These are phyloP conservation scores for Suaeda aralocaspica DNA, from an alignment of 148 eudicot genomes.

Conservation along the genomic window DNA sequence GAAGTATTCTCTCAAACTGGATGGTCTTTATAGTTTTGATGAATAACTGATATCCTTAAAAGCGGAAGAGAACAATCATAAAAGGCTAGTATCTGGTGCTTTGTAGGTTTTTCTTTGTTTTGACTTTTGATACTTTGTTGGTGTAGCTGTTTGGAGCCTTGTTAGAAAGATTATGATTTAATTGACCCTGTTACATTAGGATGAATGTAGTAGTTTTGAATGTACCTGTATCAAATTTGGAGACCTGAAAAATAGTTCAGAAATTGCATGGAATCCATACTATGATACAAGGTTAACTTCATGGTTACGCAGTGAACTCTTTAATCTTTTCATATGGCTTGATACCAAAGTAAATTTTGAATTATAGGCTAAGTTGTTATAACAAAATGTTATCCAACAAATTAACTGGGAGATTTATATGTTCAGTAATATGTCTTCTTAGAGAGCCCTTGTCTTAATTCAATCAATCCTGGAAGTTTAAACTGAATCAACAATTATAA, in stretches of 20 bases:
- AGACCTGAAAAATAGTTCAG: background rate
- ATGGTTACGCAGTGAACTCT: background rate
- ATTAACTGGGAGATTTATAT: background rate
- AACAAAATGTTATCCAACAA: background rate
- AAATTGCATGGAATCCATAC: background rate
- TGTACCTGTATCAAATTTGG: background rate
- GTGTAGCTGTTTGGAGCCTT: background rate
- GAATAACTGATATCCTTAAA: background rate
- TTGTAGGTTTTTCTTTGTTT: background rate
- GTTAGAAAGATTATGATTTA: background rate
- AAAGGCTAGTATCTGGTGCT: background rate
- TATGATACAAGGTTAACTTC: background rate
- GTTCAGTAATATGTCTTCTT: background rate
- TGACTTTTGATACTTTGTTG: background rate
- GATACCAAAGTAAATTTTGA: background rate
- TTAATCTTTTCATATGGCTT: background rate
- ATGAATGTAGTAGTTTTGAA: too few species aligned
- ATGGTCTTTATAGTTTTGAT: background rate
- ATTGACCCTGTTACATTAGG: background rate
- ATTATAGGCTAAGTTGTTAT: background rate
- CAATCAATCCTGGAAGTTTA: background rate
- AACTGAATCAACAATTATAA: background rate
- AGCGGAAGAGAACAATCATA: background rate
- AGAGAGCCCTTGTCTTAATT: background rate
- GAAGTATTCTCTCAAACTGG: background rate